Base-by-base conservation (phyloP, 2,329 filamentous ascomycete species). In the Nothophoma quercina region DNA sequence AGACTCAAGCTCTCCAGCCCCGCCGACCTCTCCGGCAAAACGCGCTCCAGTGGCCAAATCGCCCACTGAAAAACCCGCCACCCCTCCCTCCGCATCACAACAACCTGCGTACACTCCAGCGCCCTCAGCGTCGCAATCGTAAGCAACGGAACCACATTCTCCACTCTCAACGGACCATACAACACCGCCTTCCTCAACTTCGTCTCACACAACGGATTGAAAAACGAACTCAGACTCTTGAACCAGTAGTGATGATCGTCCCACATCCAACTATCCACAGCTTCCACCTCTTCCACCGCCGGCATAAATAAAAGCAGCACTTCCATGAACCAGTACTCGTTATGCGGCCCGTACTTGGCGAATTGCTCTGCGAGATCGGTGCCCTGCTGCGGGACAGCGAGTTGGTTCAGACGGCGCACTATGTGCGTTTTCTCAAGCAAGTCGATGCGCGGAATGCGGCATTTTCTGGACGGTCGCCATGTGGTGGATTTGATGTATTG, bases 171-270 rank as follows among this genome's bases (percentile, higher is more conserved):
- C 8, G 38, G 39, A 0, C 44, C 43, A 8, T 49, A 41, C 12
- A 49, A 15, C 6, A 4, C 18, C 2, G 28, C 45, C 1, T 2
- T 44, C 4, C 5, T 29, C 9, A 48, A 13, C 1, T 4, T 19
- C 3, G 26, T 39, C 6, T 15, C 12, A 7, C 9, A 26, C 1
- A 49, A 28, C n/a, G 39, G 43, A 10, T 52, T 52, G 30, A 52
- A 52, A 12, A 47, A 48, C 2, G 33, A 18, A 7, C 32, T 35
- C 13, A 43, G 18, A 7, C 21, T 23, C 12, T 54, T 54, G n/a
- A 54, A 54, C 51, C 51, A 54, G 29, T 54, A 54, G 18, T 48
- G 51, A 19, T 54, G 44, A 18, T 54, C 43, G 12, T 54, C 51
- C 44, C 51, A 54, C 10, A 43, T 22, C 51, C 51, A 49, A 2